phyloP scores from a whole-genome alignment of 768 basidiomycete genomes.

The Lanmaoa pseudosensibilis region DNA sequence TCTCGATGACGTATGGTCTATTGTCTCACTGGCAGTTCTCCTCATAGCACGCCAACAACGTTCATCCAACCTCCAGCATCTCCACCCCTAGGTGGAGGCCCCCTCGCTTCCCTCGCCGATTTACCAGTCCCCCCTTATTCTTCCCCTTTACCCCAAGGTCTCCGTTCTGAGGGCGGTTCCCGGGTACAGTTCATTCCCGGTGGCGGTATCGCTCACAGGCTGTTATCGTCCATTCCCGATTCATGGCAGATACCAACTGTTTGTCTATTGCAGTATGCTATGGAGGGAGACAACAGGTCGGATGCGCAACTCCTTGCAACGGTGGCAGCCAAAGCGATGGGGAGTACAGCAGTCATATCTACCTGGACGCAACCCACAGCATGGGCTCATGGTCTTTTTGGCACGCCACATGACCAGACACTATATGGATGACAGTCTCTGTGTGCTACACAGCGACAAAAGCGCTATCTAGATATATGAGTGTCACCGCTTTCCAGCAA shows the following conservation, averaged over 20 bases:
- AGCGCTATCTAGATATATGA: background rate
- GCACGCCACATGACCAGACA: conserved; percentile 69
- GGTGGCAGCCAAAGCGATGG: conserved; percentile 50
- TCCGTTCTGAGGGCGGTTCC: conserved; percentile 26
- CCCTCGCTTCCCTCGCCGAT: conserved; percentile 42
- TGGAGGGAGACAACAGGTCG: conserved; percentile 79
- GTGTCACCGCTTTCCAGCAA: conserved; percentile 61
- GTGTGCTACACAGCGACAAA: background rate
- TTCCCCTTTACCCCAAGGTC: conserved; percentile 44
- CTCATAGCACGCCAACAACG: conserved; percentile 64
- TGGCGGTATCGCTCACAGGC: conserved; percentile 68
- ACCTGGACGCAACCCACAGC: conserved; percentile 64
- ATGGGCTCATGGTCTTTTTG: conserved; percentile 64
- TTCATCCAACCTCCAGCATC: conserved; percentile 48
- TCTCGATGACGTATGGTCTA: background rate
- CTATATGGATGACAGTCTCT: conserved; percentile 55
- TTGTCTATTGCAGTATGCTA: conserved; percentile 68
- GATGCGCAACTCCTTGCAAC: conserved; percentile 67
- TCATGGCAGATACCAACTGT: conserved; percentile 55
- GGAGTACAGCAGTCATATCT: conserved; percentile 29
- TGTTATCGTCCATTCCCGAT: conserved; percentile 57
- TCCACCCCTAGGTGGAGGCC: conserved; percentile 45
- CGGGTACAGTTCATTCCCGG: conserved; percentile 74
- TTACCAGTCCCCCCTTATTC: conserved; percentile 57
- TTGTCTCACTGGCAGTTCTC: conserved; percentile 4